A percentile compares a stretch with the other conserved stretches of the same genome.
These are phyloP conservation scores for Plantago coronopus DNA, from an alignment of 305 asterid species.

Conservation along the genomic window DNA sequence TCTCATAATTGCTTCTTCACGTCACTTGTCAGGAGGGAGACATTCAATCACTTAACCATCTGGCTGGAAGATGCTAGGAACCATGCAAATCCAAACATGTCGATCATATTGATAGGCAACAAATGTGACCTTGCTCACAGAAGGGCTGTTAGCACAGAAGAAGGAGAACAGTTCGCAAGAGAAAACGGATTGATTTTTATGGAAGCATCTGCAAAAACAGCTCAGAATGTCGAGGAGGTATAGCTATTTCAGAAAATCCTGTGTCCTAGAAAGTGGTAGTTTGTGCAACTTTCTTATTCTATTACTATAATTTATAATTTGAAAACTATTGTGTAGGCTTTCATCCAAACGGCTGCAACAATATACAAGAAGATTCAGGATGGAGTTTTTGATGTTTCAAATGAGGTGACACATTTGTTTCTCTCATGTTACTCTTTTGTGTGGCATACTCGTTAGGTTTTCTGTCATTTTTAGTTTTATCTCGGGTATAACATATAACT, in stretches of 20 bases:
- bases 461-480: neutral
- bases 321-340: slow-evolving; percentile 44
- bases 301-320: neutral
- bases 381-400: slow-evolving; percentile 52
- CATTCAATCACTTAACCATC: slow-evolving; percentile 60
- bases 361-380: slow-evolving; percentile 52
- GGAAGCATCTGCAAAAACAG: slow-evolving; percentile 79
- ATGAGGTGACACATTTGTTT: slow-evolving; percentile 40
- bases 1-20: slow-evolving; percentile 11
- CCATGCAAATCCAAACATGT: slow-evolving; percentile 52
- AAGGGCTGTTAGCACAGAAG: slow-evolving; percentile 63
- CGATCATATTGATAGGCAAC: slow-evolving; percentile 61
- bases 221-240: slow-evolving; percentile 62
- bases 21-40: slow-evolving; percentile 52
- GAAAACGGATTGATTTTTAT: slow-evolving; percentile 55
- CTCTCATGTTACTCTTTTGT: neutral
- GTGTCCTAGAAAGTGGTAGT: slow-evolving; percentile 4
- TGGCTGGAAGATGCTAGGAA: slow-evolving; percentile 69
- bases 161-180: slow-evolving; percentile 63
- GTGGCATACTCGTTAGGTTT: neutral
- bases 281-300: neutral
- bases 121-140: slow-evolving; percentile 58
- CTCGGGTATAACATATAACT: neutral
- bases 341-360: slow-evolving; percentile 48
- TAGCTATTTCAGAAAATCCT: slow-evolving; percentile 12